Evolutionary conservation across 305 asterid species (phyloP).

Genomic region (Fraxinus sp.): DNA sequence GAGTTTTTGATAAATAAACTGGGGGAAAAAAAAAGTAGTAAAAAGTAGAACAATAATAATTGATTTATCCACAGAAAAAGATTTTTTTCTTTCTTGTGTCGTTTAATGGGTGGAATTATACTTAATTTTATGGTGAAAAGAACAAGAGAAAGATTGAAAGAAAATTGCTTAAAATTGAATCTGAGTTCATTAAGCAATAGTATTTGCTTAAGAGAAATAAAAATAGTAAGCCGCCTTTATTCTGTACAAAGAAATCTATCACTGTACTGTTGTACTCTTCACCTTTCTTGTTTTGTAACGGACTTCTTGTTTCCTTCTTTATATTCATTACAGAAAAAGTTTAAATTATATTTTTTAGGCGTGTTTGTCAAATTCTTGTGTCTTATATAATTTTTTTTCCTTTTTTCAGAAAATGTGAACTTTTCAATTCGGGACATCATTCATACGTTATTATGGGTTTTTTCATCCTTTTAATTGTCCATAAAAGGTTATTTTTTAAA

Average conservation of each 20-base stretch:
- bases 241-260: not conserved
- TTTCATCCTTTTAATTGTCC: not conserved
- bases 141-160: not conserved
- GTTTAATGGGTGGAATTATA: conserved; percentile 18
- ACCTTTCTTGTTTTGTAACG: not conserved
- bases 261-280: not conserved
- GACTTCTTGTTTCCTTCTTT: not conserved
- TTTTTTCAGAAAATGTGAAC: not conserved
- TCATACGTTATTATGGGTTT: not conserved
- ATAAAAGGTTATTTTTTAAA: too few relatives aligned
- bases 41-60: conserved; percentile 18
- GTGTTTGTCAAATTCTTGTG: too few relatives aligned
- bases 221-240: not conserved
- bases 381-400: too few relatives aligned
- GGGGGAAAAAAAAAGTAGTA: conserved; percentile 15
- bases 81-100: not conserved
- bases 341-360: too few relatives aligned
- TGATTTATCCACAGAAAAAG: not conserved
- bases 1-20: conserved; percentile 26
- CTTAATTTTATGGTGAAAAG: conserved; percentile 19
- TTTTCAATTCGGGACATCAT: not conserved
- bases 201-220: not conserved
- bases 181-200: not conserved
- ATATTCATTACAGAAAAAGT: not conserved
- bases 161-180: not conserved